phyloP scores from a whole-genome alignment of 768 basidiomycete species.

The Lentinus brumalis region DNA sequence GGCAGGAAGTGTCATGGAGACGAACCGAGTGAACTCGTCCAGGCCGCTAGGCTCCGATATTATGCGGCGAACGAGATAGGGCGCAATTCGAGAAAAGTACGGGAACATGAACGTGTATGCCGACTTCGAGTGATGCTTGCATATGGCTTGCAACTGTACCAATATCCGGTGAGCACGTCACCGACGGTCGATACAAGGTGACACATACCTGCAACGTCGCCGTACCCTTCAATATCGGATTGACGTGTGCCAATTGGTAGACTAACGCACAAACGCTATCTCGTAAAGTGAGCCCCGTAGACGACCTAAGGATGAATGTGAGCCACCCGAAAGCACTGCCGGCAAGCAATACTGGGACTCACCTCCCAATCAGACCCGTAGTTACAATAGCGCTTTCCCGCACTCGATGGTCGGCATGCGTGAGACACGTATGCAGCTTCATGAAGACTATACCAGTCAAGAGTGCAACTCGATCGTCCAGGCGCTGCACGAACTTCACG shows the following conservation, averaged over 20 bases:
- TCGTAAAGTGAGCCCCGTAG: slow-evolving; percentile 54
- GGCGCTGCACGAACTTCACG: slow-evolving; percentile 43
- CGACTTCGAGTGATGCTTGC: slow-evolving; percentile 58
- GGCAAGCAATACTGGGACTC: not conserved
- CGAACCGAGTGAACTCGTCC: slow-evolving; percentile 66
- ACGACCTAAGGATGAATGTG: slow-evolving; percentile 37
- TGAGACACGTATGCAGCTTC: slow-evolving; percentile 51
- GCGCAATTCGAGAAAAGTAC: slow-evolving; percentile 66
- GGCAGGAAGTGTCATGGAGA: slow-evolving; percentile 54
- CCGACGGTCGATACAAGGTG: too few relatives aligned
- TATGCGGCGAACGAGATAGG: slow-evolving; percentile 62
- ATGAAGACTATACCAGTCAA: slow-evolving; percentile 44
- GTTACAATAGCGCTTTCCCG: slow-evolving; percentile 69
- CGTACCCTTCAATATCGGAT: slow-evolving; percentile 67
- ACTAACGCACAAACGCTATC: slow-evolving; percentile 64
- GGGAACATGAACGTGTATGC: slow-evolving; percentile 71
- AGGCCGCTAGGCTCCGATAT: slow-evolving; percentile 60
- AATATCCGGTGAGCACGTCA: slow-evolving; percentile 6
- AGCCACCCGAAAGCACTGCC: too few relatives aligned
- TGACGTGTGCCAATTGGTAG: slow-evolving; percentile 65
- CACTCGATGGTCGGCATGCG: slow-evolving; percentile 44
- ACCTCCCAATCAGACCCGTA: slow-evolving; percentile 57
- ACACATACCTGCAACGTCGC: slow-evolving; percentile 65
- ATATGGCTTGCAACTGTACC: slow-evolving; percentile 56
- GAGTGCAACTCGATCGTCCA: slow-evolving; percentile 34